Evolutionary conservation across 2,329 filamentous ascomycete genomes (phyloP).

Genomic region (Parascedosporium putredinis): DNA sequence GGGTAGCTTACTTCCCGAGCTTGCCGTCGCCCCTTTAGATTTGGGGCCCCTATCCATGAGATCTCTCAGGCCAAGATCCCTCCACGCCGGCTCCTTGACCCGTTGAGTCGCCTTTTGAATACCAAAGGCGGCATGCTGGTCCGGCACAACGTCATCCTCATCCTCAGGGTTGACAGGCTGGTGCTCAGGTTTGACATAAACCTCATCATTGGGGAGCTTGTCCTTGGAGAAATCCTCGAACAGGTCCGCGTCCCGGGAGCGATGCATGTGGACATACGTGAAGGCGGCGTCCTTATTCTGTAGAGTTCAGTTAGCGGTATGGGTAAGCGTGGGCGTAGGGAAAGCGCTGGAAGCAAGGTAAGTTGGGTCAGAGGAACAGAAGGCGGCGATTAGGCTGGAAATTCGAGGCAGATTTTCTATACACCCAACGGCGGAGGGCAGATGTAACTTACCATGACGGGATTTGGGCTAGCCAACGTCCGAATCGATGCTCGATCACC

Average conservation of each 20-base stretch:
- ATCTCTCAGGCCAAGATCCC: conserved; percentile 62
- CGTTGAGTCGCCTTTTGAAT: conserved; percentile 72
- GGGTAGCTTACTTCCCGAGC: conserved; percentile 13
- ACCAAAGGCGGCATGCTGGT: conserved; percentile 80
- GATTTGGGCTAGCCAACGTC: too few species aligned
- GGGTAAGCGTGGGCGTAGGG: too few species aligned
- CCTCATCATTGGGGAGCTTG: conserved; percentile 63
- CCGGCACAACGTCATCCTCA: conserved; percentile 79
- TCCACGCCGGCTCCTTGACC: conserved; percentile 63
- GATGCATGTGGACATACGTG: conserved; percentile 68
- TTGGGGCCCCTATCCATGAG: conserved; percentile 55
- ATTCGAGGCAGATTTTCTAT: too few species aligned
- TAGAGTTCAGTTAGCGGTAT: background rate
- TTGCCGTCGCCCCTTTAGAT: conserved; percentile 13
- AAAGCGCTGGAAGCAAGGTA: too few species aligned
- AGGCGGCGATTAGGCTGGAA: too few species aligned
- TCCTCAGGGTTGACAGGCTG: conserved; percentile 80
- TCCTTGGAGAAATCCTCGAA: conserved; percentile 69
- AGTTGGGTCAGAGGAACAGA: too few species aligned
- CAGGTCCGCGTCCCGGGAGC: conserved; percentile 62
- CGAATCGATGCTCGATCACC: too few species aligned
- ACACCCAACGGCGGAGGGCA: too few species aligned
- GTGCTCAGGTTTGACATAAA: conserved; percentile 69
- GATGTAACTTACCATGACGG: too few species aligned
- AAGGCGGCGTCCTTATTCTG: conserved; percentile 65